Conservation (phyloP, 768 basidiomycete species). For the Boletus reticuloceps region DNA sequence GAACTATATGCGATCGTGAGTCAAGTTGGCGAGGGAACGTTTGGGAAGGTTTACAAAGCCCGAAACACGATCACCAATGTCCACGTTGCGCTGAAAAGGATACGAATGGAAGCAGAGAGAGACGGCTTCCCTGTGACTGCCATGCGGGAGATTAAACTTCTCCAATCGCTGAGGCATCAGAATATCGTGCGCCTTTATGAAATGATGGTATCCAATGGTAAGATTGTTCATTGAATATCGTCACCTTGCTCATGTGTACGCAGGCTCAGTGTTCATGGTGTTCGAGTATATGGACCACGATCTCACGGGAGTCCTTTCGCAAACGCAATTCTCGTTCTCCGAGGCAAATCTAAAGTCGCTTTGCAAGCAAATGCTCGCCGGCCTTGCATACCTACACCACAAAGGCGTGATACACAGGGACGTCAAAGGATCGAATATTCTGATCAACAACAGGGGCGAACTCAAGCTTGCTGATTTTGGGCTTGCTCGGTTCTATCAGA, state of each 20-base stretch:
- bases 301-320: conserved; percentile 89
- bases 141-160: conserved; percentile 96
- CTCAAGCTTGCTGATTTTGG: conserved; percentile 98
- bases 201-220: conserved; percentile 99
- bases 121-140: conserved; percentile 99
- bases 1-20: conserved; percentile 84
- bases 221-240: conserved; percentile 15
- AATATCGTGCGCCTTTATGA: conserved; percentile 91
- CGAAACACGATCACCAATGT: conserved; percentile 73
- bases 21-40: conserved; percentile 98
- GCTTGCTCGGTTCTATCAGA: conserved; percentile 93
- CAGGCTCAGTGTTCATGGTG: conserved; percentile 98
- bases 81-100: conserved; percentile 90
- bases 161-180: conserved; percentile 85
- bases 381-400: conserved; percentile 92
- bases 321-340: conserved; percentile 82
- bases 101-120: conserved; percentile 95
- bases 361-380: conserved; percentile 92
- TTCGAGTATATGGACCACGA: conserved; percentile 99
- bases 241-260: conserved; percentile 5
- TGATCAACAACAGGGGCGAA: conserved; percentile 87
- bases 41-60: conserved; percentile 98
- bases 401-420: conserved; percentile 97
- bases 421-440: conserved; percentile 98
- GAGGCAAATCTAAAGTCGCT: conserved; percentile 93